phyloP scores from a whole-genome alignment of 106 monocot species.

The Allium cepa region DNA sequence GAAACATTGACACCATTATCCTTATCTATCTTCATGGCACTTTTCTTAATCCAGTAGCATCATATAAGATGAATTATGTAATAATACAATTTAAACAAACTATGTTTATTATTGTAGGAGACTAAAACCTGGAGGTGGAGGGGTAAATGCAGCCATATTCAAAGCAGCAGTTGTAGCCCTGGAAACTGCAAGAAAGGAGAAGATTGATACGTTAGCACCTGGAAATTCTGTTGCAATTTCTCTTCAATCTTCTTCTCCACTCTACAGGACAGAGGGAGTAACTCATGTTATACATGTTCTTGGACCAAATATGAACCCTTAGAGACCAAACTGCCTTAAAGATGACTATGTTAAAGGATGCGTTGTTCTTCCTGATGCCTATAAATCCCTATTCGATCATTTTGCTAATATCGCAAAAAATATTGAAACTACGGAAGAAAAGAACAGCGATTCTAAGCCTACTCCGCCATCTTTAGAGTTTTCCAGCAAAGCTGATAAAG shows the following conservation, averaged over 20 bases:
- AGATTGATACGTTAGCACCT: conserved; percentile 56
- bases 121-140: conserved; percentile 83
- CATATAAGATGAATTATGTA: no score
- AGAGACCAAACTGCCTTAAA: conserved; percentile 76
- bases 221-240: conserved; percentile 61
- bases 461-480: conserved; percentile 1
- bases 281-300: conserved; percentile 96
- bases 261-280: conserved; percentile 69
- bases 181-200: conserved; percentile 63
- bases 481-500: neutral
- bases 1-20: no score
- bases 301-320: conserved; percentile 94
- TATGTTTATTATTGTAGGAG: conserved; percentile 38
- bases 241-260: conserved; percentile 64
- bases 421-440: conserved; percentile 12
- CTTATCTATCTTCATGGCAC: no score
- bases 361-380: conserved; percentile 66
- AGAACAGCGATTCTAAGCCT: neutral
- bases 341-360: conserved; percentile 75
- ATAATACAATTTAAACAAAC: no score
- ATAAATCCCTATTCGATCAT: conserved; percentile 63
- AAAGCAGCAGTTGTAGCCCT: conserved; percentile 66
- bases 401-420: conserved; percentile 35
- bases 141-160: conserved; percentile 91
- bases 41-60: no score